Conservation (phyloP, 2,329 filamentous ascomycete genomes). For the Chrysoporthe cubensis region DNA sequence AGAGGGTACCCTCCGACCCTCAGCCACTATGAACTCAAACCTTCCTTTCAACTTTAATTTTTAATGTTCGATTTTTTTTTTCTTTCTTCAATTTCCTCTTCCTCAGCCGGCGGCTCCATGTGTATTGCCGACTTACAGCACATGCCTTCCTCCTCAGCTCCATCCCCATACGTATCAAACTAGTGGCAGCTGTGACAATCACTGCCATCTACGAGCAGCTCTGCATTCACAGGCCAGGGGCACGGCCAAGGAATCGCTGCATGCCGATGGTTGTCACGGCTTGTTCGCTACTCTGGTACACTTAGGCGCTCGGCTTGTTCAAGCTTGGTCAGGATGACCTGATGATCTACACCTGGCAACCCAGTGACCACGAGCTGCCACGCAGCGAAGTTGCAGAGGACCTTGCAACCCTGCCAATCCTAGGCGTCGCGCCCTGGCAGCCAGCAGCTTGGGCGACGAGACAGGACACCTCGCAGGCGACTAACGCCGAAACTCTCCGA, state of each 20-base stretch:
- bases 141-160: neutral
- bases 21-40: no score
- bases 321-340: neutral
- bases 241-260: conserved; percentile 1
- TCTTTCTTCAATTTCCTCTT: neutral
- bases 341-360: conserved; percentile 4
- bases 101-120: no score
- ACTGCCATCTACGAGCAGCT: conserved; percentile 2
- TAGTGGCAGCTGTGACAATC: neutral
- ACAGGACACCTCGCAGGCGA: neutral
- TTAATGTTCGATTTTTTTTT: neutral
- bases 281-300: neutral
- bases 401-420: neutral
- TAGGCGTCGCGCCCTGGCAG: neutral
- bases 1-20: no score
- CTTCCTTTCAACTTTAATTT: neutral
- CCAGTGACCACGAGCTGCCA: neutral
- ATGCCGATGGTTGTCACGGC: neutral
- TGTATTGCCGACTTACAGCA: no score
- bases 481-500: neutral
- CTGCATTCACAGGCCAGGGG: neutral
- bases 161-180: neutral
- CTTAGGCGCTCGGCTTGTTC: neutral
- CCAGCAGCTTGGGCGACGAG: neutral
- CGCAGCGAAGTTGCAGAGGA: neutral